Percentiles rank a stretch among this genome's conserved stretches.
These are phyloP conservation scores for Aureobasidium subglaciale DNA, from an alignment of 2,329 filamentous ascomycete genomes.

Conservation along the genomic window DNA sequence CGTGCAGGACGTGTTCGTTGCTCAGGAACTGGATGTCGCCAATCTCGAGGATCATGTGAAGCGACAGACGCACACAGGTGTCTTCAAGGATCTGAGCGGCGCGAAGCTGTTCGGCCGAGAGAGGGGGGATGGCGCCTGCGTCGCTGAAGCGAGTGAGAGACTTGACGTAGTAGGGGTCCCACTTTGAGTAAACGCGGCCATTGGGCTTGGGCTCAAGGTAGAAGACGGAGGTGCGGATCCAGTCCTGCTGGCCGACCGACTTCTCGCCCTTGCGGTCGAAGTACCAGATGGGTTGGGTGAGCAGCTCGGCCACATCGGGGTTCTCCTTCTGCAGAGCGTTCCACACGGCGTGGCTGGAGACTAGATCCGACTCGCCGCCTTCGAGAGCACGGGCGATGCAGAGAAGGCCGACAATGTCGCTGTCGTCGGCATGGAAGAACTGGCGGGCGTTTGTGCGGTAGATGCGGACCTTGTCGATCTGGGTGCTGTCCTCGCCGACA, in stretches of 20 bases:
- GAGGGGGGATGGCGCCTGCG: conserved; percentile 61
- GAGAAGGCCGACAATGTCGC: conserved; percentile 74
- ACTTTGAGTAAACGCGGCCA: conserved; percentile 71
- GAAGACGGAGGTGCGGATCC: conserved; percentile 64
- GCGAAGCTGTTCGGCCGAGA: conserved; percentile 61
- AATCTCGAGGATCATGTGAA: conserved; percentile 81
- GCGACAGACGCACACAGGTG: conserved; percentile 62
- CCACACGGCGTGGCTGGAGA: conserved; percentile 72
- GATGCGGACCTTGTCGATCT: conserved; percentile 83
- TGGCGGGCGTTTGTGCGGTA: conserved; percentile 81
- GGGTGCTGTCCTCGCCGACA: conserved; percentile 69
- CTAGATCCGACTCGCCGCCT: conserved; percentile 78
- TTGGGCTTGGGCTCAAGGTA: conserved; percentile 66
- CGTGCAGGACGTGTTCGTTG: conserved; percentile 75
- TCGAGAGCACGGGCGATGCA: conserved; percentile 72
- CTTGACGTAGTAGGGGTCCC: conserved; percentile 82
- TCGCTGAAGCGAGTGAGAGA: conserved; percentile 69
- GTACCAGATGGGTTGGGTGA: conserved; percentile 79
- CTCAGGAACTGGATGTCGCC: conserved; percentile 84
- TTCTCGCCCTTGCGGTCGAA: conserved; percentile 87
- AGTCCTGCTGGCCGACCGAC: conserved; percentile 65
- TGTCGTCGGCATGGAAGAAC: conserved; percentile 80
- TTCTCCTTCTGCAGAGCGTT: conserved; percentile 68
- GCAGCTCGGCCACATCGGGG: conserved; percentile 67
- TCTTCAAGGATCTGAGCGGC: conserved; percentile 67